A percentile compares a stretch with the other conserved stretches of the same genome.
Evolutionary conservation across 2,329 filamentous ascomycete species (phyloP).

Genomic region (Fusarium scirpi): DNA sequence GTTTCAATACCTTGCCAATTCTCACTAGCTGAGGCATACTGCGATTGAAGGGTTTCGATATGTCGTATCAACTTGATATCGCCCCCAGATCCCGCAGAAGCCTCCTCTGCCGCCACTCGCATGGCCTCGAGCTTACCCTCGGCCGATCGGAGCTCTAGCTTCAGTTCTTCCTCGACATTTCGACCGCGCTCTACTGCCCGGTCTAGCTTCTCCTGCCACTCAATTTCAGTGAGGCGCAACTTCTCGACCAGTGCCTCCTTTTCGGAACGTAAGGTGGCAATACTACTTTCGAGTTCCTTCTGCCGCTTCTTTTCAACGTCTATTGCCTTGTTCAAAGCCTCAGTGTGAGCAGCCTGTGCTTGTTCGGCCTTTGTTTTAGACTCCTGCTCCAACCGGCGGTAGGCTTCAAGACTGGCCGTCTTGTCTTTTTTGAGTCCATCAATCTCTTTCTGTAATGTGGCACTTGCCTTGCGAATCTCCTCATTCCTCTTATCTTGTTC

Average conservation of each 20-base stretch:
- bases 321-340: slow-evolving; percentile 74
- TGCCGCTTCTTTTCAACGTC: slow-evolving; percentile 72
- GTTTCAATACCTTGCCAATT: slow-evolving; percentile 98
- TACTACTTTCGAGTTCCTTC: slow-evolving; percentile 67
- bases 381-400: slow-evolving; percentile 77
- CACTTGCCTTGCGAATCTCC: slow-evolving; percentile 65
- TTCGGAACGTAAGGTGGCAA: slow-evolving; percentile 79
- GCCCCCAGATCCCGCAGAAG: slow-evolving; percentile 81
- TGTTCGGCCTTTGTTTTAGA: slow-evolving; percentile 75
- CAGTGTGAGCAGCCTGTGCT: slow-evolving; percentile 72
- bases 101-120: slow-evolving; percentile 87
- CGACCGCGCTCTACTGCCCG: slow-evolving; percentile 77
- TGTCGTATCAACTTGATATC: slow-evolving; percentile 92
- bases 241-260: slow-evolving; percentile 81
- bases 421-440: slow-evolving; percentile 61
- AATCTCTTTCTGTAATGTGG: slow-evolving; percentile 58
- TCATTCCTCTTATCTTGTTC: slow-evolving; percentile 66
- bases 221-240: slow-evolving; percentile 74
- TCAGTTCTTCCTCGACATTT: slow-evolving; percentile 79
- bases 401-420: slow-evolving; percentile 71
- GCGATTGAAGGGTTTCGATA: slow-evolving; percentile 93
- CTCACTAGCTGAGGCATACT: slow-evolving; percentile 92
- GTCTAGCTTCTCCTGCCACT: slow-evolving; percentile 78
- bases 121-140: slow-evolving; percentile 93
- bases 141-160: slow-evolving; percentile 79